These are phyloP conservation scores for Suhomyces ambrosiae DNA, from an alignment of 1,139 yeast species.

Conservation along the genomic window DNA sequence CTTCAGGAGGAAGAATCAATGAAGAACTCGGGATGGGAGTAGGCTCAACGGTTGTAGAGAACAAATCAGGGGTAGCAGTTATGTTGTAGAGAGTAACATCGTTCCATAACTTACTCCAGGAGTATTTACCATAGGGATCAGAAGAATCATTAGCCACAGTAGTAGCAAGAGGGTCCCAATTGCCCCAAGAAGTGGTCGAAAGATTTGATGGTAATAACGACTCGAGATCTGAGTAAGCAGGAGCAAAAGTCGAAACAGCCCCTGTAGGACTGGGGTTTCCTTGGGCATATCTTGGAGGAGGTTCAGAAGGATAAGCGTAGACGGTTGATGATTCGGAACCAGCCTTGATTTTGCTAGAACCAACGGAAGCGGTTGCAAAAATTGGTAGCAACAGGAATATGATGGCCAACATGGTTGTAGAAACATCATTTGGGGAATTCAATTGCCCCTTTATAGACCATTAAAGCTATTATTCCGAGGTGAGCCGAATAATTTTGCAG, in stretches of 20 bases:
- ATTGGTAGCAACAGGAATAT: too few relatives aligned
- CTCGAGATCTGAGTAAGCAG: conserved; percentile 5
- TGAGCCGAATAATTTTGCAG: too few relatives aligned
- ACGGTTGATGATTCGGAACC: background rate
- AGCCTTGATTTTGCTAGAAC: background rate
- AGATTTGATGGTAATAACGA: conserved; percentile 7
- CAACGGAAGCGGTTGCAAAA: too few relatives aligned
- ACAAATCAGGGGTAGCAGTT: conserved; percentile 19
- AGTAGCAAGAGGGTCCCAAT: conserved; percentile 20
- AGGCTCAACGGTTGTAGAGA: conserved; percentile 24
- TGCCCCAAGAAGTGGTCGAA: conserved; percentile 11
- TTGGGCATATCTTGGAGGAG: conserved; percentile 4
- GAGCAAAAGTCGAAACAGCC: conserved; percentile 6
- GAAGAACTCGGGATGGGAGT: conserved; percentile 24
- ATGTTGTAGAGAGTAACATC: conserved; percentile 19
- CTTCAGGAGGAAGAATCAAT: conserved; percentile 24
- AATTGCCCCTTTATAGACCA: too few relatives aligned
- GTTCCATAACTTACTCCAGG: conserved; percentile 26
- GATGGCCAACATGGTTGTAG: too few relatives aligned
- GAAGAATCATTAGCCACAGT: conserved; percentile 21
- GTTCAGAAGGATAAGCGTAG: conserved; percentile 3
- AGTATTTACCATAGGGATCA: conserved; percentile 26
- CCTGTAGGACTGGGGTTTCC: conserved; percentile 8
- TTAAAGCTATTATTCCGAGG: too few relatives aligned
- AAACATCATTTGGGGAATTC: too few relatives aligned